A percentile compares a stretch with the other conserved stretches of the same genome.
These are phyloP conservation scores for Crucibulum laeve DNA, from an alignment of 768 basidiomycete genomes.

Conservation along the genomic window DNA sequence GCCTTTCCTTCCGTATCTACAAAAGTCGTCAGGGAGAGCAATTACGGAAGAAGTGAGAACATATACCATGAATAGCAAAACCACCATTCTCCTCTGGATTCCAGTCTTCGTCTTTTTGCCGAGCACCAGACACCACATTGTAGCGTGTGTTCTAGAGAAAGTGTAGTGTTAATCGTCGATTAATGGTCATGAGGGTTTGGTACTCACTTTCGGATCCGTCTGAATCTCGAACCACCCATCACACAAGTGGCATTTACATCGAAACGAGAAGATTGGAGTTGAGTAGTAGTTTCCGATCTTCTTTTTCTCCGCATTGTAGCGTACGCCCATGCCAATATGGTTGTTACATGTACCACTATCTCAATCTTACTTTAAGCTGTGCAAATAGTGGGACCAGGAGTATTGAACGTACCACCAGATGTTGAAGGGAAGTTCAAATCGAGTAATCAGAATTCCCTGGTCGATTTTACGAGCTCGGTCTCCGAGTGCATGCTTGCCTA, in stretches of 20 bases:
- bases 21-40: constrained; percentile 10
- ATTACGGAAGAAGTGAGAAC: background rate
- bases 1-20: constrained; percentile 67
- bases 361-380: constrained; percentile 2
- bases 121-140: constrained; percentile 88
- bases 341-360: constrained; percentile 87
- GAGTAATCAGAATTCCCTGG: constrained; percentile 91
- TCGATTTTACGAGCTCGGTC: constrained; percentile 93
- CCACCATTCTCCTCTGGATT: constrained; percentile 95
- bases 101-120: constrained; percentile 95
- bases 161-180: background rate
- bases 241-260: constrained; percentile 97
- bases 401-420: constrained; percentile 78
- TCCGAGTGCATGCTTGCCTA: constrained; percentile 92
- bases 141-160: constrained; percentile 83
- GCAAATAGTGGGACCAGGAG: background rate
- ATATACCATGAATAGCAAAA: constrained; percentile 78
- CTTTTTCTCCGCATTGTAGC: constrained; percentile 99
- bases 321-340: constrained; percentile 98
- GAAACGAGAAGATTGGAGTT: constrained; percentile 91
- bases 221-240: constrained; percentile 97
- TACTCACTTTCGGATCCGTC: constrained; percentile 86
- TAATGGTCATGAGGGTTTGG: background rate
- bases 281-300: constrained; percentile 94
- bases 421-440: constrained; percentile 95